Conservation (phyloP, 192 early-diverging fungal genomes). For the Umbelopsis sp. region DNA sequence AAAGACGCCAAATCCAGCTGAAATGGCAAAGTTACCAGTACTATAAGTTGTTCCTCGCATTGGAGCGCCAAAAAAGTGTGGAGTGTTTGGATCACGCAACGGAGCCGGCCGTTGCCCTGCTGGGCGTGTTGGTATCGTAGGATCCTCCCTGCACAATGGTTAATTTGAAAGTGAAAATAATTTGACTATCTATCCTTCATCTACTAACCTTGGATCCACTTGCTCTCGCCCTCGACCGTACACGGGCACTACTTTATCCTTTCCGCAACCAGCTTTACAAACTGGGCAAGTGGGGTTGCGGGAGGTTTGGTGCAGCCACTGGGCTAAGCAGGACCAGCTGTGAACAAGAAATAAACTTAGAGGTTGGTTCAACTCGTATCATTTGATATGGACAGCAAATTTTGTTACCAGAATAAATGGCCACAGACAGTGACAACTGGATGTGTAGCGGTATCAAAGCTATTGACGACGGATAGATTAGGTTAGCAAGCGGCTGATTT, state of each 20-base stretch:
- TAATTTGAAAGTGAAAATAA: background rate
- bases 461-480: slow-evolving; percentile 8
- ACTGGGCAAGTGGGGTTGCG: slow-evolving; percentile 80
- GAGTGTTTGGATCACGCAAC: slow-evolving; percentile 54
- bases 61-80: slow-evolving; percentile 42
- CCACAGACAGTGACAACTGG: slow-evolving; percentile 81
- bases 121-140: slow-evolving; percentile 69
- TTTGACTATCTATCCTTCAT: background rate
- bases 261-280: slow-evolving; percentile 83
- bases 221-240: slow-evolving; percentile 80
- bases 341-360: background rate
- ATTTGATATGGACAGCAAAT: too few relatives aligned
- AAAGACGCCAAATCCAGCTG: slow-evolving; percentile 71
- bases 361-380: too few relatives aligned
- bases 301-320: slow-evolving; percentile 73
- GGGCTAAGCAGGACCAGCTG: slow-evolving; percentile 70
- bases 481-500: too few relatives aligned
- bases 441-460: slow-evolving; percentile 76
- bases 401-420: slow-evolving; percentile 71
- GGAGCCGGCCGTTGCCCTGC: slow-evolving; percentile 77
- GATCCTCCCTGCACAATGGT: slow-evolving; percentile 26
- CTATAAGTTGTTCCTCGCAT: slow-evolving; percentile 24
- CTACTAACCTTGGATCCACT: slow-evolving; percentile 68
- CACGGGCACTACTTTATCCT: slow-evolving; percentile 82
- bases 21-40: slow-evolving; percentile 60